Conservation (phyloP, 306 rosid species). For the Prunus mume region DNA sequence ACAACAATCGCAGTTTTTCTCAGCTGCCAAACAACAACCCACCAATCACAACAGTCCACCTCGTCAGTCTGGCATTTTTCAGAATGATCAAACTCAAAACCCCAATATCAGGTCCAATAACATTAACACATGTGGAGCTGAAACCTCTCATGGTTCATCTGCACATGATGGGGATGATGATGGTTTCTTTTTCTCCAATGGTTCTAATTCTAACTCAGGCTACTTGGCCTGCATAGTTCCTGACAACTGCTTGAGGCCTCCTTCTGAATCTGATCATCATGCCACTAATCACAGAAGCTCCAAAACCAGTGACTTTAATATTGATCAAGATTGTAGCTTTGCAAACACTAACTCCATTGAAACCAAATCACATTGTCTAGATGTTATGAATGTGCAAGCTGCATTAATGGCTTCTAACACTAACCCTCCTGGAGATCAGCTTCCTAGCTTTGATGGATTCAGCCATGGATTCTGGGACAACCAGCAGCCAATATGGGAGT, state of each 20-base stretch:
- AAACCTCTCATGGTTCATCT: constrained; percentile 6
- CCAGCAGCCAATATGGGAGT: constrained; percentile 46
- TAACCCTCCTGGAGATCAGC: constrained; percentile 24
- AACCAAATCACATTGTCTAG: constrained; percentile 27
- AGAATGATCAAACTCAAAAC: constrained; percentile 16
- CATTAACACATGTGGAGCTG: constrained; percentile 3
- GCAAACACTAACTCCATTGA: constrained; percentile 26
- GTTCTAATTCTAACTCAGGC: constrained; percentile 62
- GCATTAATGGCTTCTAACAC: constrained; percentile 23
- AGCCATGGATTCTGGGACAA: constrained; percentile 49
- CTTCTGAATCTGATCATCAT: constrained; percentile 27
- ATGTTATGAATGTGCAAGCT: constrained; percentile 13
- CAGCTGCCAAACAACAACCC: constrained; percentile 27
- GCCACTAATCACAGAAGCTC: background rate
- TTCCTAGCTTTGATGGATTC: constrained; percentile 47
- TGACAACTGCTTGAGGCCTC: constrained; percentile 75
- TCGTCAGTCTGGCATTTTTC: constrained; percentile 18
- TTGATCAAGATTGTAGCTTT: constrained; percentile 30
- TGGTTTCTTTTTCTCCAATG: constrained; percentile 53
- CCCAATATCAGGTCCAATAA: constrained; percentile 14
- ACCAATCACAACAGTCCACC: constrained; percentile 40
- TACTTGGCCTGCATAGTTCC: constrained; percentile 95
- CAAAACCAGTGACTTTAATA: constrained; percentile 22
- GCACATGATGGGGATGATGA: constrained; percentile 27
- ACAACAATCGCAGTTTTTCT: constrained; percentile 35